Evolutionary conservation across 441 rosid species (phyloP).

Genomic region (Gossypium aridum): DNA sequence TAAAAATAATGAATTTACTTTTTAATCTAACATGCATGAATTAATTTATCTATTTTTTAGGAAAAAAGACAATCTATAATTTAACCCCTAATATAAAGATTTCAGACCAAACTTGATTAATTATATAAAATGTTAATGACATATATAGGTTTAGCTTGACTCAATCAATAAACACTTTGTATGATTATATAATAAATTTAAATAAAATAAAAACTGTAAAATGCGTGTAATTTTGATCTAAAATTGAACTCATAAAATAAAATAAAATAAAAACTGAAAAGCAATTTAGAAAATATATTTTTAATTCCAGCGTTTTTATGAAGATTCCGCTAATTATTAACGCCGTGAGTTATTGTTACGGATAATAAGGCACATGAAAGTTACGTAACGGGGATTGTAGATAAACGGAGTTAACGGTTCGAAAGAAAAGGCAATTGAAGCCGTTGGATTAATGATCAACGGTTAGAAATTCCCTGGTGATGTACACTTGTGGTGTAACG

Average conservation of each 20-base stretch:
- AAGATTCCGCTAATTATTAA: slow-evolving; percentile 26
- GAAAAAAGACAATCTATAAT: no score
- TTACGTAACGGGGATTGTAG: slow-evolving; percentile 14
- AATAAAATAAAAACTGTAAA: no score
- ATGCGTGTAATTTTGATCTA: no score
- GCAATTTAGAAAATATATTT: not conserved
- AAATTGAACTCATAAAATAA: not conserved
- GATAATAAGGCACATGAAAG: not conserved
- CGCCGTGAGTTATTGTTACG: slow-evolving; percentile 16
- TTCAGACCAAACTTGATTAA: no score
- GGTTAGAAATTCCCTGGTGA: slow-evolving; percentile 15
- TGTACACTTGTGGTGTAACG: slow-evolving; percentile 12
- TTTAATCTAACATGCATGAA: no score
- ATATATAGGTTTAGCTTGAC: no score
- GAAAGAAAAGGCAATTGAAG: slow-evolving; percentile 4
- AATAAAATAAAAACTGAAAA: not conserved
- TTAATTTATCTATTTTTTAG: no score
- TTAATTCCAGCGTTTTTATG: not conserved
- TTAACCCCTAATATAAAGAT: no score
- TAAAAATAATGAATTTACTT: no score
- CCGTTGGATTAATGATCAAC: slow-evolving; percentile 25
- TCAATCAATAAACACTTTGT: no score
- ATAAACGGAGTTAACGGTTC: slow-evolving; percentile 24
- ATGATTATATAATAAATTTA: no score
- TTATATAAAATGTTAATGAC: no score